A percentile compares a stretch with the other conserved stretches of the same genome.
Conservation (phyloP, 2,329 filamentous ascomycete species). For the Sclerotinia spermophila region DNA sequence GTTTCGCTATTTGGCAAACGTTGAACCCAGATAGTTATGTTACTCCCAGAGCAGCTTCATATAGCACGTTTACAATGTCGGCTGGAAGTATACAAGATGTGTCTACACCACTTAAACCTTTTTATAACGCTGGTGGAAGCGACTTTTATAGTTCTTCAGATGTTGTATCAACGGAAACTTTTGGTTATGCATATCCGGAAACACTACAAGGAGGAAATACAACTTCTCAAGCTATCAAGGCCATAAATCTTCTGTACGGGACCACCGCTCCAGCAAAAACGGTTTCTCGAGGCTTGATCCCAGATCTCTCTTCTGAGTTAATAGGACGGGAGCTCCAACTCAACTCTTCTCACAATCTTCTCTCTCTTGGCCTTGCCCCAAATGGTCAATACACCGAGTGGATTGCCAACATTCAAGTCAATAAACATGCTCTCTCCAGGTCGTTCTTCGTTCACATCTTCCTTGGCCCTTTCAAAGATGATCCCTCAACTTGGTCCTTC, state of each 20-base stretch:
- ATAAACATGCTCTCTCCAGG: conserved; percentile 56
- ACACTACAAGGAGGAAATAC: conserved; percentile 51
- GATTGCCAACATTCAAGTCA: conserved; percentile 62
- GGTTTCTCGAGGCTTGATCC: background rate
- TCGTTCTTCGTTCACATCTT: conserved; percentile 68
- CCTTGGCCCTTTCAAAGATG: conserved; percentile 45
- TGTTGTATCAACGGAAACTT: conserved; percentile 23
- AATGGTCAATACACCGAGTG: conserved; percentile 48
- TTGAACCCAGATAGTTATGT: conserved; percentile 40
- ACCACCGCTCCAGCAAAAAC: conserved; percentile 12
- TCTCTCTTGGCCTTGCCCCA: conserved; percentile 20
- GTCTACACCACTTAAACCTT: conserved; percentile 39
- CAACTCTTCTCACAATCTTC: conserved; percentile 2
- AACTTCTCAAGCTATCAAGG: conserved; percentile 56
- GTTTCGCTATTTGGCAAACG: conserved; percentile 53
- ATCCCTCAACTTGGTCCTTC: conserved; percentile 31
- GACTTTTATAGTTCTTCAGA: conserved; percentile 41
- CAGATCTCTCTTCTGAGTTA: background rate
- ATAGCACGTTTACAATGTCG: conserved; percentile 37
- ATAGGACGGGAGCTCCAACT: conserved; percentile 1
- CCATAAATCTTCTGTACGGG: conserved; percentile 53
- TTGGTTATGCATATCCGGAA: conserved; percentile 33
- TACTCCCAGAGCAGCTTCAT: conserved; percentile 35
- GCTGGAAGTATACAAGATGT: conserved; percentile 25
- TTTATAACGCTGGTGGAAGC: conserved; percentile 40